phyloP scores from a whole-genome alignment of 148 eudicot species.

The Vaccinium myrtillus region DNA sequence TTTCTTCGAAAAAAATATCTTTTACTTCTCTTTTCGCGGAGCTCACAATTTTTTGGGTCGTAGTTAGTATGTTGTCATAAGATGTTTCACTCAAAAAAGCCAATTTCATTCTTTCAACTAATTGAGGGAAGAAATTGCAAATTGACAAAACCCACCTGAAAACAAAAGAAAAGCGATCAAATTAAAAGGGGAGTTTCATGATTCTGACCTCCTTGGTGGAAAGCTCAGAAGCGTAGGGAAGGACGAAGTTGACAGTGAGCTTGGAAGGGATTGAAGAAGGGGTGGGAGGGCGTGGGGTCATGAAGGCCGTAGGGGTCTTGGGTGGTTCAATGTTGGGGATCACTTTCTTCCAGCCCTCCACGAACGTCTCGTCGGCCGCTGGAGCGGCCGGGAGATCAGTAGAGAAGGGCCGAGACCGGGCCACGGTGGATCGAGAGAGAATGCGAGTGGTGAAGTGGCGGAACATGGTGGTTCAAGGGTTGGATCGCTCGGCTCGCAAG shows the following conservation, averaged over 20 bases:
- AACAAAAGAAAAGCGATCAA: too few species aligned
- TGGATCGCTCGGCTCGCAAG: conserved; percentile 41
- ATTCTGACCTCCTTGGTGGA: conserved; percentile 41
- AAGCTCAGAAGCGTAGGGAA: conserved; percentile 46
- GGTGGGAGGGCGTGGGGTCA: conserved; percentile 37
- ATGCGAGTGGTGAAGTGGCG: conserved; percentile 31
- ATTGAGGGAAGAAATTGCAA: too few species aligned
- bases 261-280: conserved; percentile 55
- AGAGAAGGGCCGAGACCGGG: conserved; percentile 40
- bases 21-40: too few species aligned
- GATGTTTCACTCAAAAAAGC: too few species aligned
- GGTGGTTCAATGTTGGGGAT: conserved; percentile 59
- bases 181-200: too few species aligned
- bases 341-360: conserved; percentile 53
- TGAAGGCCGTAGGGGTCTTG: conserved; percentile 42
- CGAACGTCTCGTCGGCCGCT: conserved; percentile 30
- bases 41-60: too few species aligned
- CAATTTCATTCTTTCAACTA: too few species aligned
- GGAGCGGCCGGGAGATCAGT: conserved; percentile 26
- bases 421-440: conserved; percentile 24
- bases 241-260: conserved; percentile 48
- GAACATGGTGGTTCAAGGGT: conserved; percentile 35
- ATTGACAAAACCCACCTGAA: too few species aligned
- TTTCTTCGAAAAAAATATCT: too few species aligned
- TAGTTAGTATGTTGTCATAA: too few species aligned